Percentiles rank a stretch among this genome's conserved stretches.
Conservation (phyloP, 1,284 basidiomycete genomes). For the Ustilago trichophora region DNA sequence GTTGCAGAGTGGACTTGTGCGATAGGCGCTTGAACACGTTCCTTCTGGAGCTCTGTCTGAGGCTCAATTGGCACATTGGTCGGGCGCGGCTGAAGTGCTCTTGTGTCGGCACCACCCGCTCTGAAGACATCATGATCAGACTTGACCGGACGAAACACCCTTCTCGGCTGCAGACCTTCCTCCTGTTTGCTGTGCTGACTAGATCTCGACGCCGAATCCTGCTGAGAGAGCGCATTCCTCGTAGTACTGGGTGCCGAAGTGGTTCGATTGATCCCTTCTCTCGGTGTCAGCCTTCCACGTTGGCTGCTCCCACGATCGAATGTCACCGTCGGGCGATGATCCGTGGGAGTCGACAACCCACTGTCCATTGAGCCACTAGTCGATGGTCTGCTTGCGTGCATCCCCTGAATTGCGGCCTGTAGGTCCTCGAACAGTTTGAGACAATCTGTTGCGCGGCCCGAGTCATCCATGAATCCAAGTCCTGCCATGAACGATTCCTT, state of each 20-base stretch:
- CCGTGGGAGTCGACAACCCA: background rate
- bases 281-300: constrained; percentile 26
- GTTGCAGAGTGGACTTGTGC: no score
- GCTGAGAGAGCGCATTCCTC: background rate
- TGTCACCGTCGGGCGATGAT: constrained; percentile 7
- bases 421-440: constrained; percentile 43
- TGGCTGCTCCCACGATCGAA: background rate
- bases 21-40: no score
- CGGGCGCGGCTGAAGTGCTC: constrained; percentile 9
- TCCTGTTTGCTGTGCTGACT: constrained; percentile 1
- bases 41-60: background rate
- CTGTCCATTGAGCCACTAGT: constrained; percentile 7
- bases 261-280: constrained; percentile 33
- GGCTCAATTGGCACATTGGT: constrained; percentile 7
- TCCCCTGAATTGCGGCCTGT: constrained; percentile 35
- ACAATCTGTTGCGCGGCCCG: constrained; percentile 16
- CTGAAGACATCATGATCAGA: constrained; percentile 39
- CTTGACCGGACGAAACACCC: constrained; percentile 26
- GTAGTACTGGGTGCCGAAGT: constrained; percentile 23
- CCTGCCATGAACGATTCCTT: constrained; percentile 42
- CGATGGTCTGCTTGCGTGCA: constrained; percentile 14
- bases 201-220: background rate
- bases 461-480: constrained; percentile 23
- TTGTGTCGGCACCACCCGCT: background rate
- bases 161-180: constrained; percentile 6